Percentiles rank a stretch among this genome's conserved stretches.
phyloP scores from a whole-genome alignment of 164 flowering plant genomes.

The Vitis labrusca region DNA sequence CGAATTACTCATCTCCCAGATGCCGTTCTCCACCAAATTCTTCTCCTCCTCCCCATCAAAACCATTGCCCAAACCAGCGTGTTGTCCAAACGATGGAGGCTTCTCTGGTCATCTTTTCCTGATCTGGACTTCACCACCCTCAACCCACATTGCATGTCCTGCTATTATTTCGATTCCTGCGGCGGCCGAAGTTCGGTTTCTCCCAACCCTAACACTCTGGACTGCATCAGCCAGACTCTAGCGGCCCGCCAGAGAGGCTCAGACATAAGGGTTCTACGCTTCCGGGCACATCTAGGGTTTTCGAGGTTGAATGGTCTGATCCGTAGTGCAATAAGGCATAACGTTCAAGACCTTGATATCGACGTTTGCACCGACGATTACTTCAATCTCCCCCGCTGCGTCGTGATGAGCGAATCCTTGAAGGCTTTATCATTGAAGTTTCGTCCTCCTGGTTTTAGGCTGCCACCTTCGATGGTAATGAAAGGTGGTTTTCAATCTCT shows the following conservation, averaged over 20 bases:
- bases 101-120: constrained; percentile 49
- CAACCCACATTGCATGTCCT: background rate
- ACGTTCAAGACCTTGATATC: constrained; percentile 51
- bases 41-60: constrained; percentile 42
- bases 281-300: constrained; percentile 32
- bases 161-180: background rate
- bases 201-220: background rate
- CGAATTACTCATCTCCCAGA: constrained; percentile 56
- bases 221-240: constrained; percentile 29
- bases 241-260: constrained; percentile 24
- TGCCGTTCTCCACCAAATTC: constrained; percentile 38
- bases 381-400: constrained; percentile 46
- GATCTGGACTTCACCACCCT: constrained; percentile 53
- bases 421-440: constrained; percentile 34
- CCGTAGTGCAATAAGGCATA: constrained; percentile 35
- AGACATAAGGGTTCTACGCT: constrained; percentile 35
- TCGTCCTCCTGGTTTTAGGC: constrained; percentile 35
- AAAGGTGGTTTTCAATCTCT: constrained; percentile 35
- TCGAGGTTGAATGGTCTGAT: constrained; percentile 36
- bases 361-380: constrained; percentile 46
- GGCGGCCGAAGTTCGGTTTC: background rate
- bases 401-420: constrained; percentile 26
- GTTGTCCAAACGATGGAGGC: constrained; percentile 43
- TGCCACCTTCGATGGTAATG: constrained; percentile 36
- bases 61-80: constrained; percentile 34